A percentile compares a stretch with the other conserved stretches of the same genome.
phyloP scores from a whole-genome alignment of 805 yeast species.

The Suhomyces vadensis region DNA sequence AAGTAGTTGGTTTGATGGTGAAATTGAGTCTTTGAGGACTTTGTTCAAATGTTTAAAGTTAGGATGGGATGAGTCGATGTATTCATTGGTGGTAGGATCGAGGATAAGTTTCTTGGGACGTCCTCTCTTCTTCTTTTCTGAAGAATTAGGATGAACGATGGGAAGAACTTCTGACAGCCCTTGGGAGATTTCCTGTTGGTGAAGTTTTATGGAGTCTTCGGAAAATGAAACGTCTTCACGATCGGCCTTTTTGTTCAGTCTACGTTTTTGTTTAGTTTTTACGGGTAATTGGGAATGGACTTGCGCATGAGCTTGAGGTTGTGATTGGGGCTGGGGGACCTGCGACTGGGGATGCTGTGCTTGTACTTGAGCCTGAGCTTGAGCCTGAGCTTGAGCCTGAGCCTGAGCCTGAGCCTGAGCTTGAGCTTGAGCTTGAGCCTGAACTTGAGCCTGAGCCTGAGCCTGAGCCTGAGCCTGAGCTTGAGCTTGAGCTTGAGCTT shows the following conservation, averaged over 20 bases:
- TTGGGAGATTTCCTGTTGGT: neutral
- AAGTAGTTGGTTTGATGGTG: constrained; percentile 1
- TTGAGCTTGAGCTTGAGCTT: constrained; percentile 20
- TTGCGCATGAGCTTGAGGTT: constrained; percentile 13
- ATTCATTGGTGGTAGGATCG: constrained; percentile 43
- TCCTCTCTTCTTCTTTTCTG: constrained; percentile 38
- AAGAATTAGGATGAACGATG: neutral
- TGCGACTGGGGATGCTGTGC: constrained; percentile 8
- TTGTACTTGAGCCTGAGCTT: constrained; percentile 4
- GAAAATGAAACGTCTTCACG: neutral
- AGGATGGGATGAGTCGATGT: constrained; percentile 43
- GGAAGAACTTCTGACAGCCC: neutral
- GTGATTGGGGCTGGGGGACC: constrained; percentile 12
- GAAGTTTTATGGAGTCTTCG: neutral
- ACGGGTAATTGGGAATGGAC: constrained; percentile 3
- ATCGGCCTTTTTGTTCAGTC: constrained; percentile 2
- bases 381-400: constrained; percentile 17
- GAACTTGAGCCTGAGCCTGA: constrained; percentile 4
- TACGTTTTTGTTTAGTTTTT: constrained; percentile 2
- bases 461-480: constrained; percentile 10
- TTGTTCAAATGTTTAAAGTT: constrained; percentile 42
- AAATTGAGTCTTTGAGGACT: constrained; percentile 18
- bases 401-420: constrained; percentile 3
- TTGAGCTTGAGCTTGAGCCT: constrained; percentile 1
- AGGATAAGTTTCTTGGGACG: constrained; percentile 43